These are phyloP conservation scores for Aspergillus sergii DNA, from an alignment of 2,329 filamentous ascomycete species.

Conservation along the genomic window DNA sequence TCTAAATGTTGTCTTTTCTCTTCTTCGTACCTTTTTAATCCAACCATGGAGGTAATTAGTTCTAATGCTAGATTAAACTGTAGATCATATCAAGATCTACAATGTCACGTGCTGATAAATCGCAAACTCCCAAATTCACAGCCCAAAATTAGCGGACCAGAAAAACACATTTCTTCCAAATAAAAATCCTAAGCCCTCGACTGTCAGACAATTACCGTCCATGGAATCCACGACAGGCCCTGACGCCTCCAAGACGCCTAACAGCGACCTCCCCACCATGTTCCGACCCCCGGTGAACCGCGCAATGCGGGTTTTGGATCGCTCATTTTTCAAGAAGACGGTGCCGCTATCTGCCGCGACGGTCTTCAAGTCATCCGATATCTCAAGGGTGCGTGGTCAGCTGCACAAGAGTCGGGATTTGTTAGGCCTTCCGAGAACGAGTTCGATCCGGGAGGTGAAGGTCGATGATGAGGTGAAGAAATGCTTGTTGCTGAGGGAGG, in stretches of 20 bases:
- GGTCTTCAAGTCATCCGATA: constrained; percentile 73
- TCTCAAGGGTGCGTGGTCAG: constrained; percentile 69
- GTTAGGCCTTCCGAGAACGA: constrained; percentile 65
- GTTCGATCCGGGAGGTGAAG: constrained; percentile 60
- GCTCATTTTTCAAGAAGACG: constrained; percentile 76
- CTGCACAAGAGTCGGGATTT: constrained; percentile 69
- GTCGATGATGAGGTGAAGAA: constrained; percentile 47
- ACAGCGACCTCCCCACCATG: constrained; percentile 48
- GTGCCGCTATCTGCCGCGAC: constrained; percentile 77
- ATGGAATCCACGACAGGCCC: constrained; percentile 17
- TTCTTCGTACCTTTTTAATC: neutral
- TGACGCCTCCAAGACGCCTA: constrained; percentile 21
- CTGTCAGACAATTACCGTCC: constrained; percentile 7
- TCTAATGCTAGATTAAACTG: neutral
- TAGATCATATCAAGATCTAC: constrained; percentile 10
- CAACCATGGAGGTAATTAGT: too few species aligned
- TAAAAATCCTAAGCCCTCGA: neutral
- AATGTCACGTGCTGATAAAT: constrained; percentile 16
- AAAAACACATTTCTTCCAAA: neutral
- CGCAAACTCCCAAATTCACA: neutral
- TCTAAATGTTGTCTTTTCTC: neutral
- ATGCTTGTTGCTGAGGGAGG: constrained; percentile 43
- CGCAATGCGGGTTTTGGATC: constrained; percentile 78
- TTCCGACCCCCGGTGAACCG: constrained; percentile 82
- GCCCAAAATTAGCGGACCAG: constrained; percentile 2